Evolutionary conservation across 208 protist genomes (phyloP), one percentile per base, ranked within the genome.

Genomic region (Acanthamoeba divionensis): DNA sequence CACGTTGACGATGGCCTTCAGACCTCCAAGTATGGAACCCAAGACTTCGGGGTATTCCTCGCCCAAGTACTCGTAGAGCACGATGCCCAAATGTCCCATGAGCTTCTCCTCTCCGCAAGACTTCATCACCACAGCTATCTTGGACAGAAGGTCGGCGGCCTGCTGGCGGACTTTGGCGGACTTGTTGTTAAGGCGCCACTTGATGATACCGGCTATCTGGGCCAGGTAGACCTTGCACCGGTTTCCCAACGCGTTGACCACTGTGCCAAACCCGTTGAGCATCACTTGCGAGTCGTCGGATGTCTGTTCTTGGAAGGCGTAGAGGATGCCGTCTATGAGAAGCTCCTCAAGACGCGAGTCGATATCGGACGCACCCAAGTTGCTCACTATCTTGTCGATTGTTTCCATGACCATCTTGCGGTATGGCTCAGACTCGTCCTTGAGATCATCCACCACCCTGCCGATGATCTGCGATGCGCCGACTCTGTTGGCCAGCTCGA

Each of bases 11-110:
- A 99, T 98, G 26, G 97, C 96, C 85, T 98, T 99, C 10, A 99
- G 96, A 2, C 97, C 98, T 31, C 95, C 96, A 8, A 99, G 89
- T 85, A 99, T 98, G 0, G 98, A 97, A 90, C 97, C 97, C 75
- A 99, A 95, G 47, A 97, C 98, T 52, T 98, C 97, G 41, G 98
- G 98, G 91, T 98, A 98, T 89, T 99, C 98, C 90, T 99, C 98
- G 87, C 98, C 98, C 0, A 99, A 95, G 47, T 99, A 98, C 91
- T 99, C 98, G 95, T 99, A 99, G 8, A 99, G 92, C 31, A 98
- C 97, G 9, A 96, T 94, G 69, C 98, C 98, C 31, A 99, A 91
- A 92, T 99, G 97, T 57, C 96, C 94, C 65, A 99, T 87, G 10
- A 98, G 96, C 62, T 98, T 91, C 45, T 97, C 93, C 48, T 98